phyloP scores from a whole-genome alignment of 2,329 filamentous ascomycete genomes.

The Cytospora chrysosperma region DNA sequence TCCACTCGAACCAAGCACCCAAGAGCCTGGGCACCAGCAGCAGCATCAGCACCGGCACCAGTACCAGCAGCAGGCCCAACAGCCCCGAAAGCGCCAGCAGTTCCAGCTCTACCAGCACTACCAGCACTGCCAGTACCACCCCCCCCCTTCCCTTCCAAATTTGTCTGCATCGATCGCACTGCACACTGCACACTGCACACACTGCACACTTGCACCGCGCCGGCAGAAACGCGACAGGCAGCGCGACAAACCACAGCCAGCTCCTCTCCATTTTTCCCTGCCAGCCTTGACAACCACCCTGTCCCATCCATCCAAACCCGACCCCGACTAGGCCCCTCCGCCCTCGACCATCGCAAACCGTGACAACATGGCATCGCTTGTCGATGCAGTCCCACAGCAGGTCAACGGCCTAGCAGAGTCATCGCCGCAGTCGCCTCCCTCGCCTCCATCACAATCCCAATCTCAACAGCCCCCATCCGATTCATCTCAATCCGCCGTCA shows the following conservation, averaged over 20 bases:
- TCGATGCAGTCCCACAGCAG: constrained; percentile 31
- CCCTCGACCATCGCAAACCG: constrained; percentile 10
- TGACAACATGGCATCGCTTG: constrained; percentile 34
- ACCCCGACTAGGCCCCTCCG: constrained; percentile 17
- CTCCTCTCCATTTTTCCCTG: constrained; percentile 16
- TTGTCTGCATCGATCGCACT: background rate
- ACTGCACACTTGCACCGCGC: background rate
- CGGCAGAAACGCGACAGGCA: constrained; percentile 20
- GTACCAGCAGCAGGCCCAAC: background rate
- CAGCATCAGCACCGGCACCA: background rate
- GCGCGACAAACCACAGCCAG: constrained; percentile 17
- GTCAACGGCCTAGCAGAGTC: constrained; percentile 33
- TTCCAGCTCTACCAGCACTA: background rate
- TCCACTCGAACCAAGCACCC: background rate
- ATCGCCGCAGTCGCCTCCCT: constrained; percentile 24
- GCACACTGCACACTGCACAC: background rate
- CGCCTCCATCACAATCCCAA: background rate
- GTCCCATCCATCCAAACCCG: constrained; percentile 12
- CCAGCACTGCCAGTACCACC: background rate
- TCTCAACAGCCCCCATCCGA: constrained; percentile 26
- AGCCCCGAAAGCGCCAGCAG: no score
- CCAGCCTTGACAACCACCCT: constrained; percentile 13
- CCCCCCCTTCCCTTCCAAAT: background rate
- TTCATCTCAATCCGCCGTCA: constrained; percentile 31
- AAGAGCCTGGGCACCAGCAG: background rate